Conservation (phyloP, 768 basidiomycete species). For the Termitomyces sp. region DNA sequence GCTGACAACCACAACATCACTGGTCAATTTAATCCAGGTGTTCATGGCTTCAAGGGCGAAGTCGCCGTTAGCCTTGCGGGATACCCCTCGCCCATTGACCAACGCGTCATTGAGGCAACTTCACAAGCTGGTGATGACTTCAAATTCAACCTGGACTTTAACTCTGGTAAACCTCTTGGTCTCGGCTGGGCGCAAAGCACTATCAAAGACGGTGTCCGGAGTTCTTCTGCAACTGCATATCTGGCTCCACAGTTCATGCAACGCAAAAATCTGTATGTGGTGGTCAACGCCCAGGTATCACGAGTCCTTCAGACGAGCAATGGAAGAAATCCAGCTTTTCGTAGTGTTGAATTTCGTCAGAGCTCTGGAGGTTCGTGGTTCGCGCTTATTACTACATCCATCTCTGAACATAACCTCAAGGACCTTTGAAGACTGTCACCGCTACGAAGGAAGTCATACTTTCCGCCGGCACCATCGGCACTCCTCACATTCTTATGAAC, state of each 20-base stretch:
- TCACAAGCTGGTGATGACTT: constrained; percentile 14
- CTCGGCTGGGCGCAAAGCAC: constrained; percentile 19
- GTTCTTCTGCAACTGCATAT: constrained; percentile 21
- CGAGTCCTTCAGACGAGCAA: constrained; percentile 15
- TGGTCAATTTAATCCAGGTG: constrained; percentile 18
- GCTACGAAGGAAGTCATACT: constrained; percentile 30
- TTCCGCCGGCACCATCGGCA: constrained; percentile 26
- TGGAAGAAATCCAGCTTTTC: constrained; percentile 7
- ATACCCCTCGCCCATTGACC: constrained; percentile 15
- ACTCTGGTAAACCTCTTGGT: constrained; percentile 18
- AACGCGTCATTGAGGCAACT: constrained; percentile 20
- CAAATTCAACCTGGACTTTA: constrained; percentile 16
- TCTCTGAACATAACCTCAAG: neutral
- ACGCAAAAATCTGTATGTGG: constrained; percentile 19
- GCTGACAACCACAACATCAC: constrained; percentile 13
- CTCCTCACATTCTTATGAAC: constrained; percentile 24
- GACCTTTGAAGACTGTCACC: constrained; percentile 11
- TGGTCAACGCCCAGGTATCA: constrained; percentile 20
- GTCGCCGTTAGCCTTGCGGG: constrained; percentile 20
- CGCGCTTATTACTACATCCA: neutral
- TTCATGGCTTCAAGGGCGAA: constrained; percentile 19
- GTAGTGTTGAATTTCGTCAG: constrained; percentile 12
- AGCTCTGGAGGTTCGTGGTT: constrained; percentile 4
- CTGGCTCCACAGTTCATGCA: constrained; percentile 13
- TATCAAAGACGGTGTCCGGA: constrained; percentile 15